Evolutionary conservation across 352 stramenopile genomes (phyloP).

Genomic region (Globisporangium emineosum): DNA sequence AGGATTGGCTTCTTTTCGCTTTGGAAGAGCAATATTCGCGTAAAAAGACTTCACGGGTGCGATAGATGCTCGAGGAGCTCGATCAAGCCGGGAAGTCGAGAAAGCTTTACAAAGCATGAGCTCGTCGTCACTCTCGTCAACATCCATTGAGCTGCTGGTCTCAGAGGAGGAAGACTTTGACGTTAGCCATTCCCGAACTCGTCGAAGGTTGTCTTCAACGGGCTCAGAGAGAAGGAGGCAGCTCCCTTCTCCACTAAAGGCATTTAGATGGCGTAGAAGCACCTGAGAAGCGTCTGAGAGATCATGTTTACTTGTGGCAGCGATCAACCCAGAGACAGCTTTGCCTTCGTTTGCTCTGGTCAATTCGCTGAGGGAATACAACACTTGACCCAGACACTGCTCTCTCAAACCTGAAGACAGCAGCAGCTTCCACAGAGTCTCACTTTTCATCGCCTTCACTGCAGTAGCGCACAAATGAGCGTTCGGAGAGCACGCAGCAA

Average conservation of each 20-base stretch:
- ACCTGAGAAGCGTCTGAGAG: not conserved
- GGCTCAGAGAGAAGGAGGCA: constrained; percentile 6
- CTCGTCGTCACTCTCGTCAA: constrained; percentile 28
- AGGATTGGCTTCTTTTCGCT: not conserved
- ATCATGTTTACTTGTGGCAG: constrained; percentile 16
- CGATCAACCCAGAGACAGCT: constrained; percentile 28
- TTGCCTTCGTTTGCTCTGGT: constrained; percentile 43
- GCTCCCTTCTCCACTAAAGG: constrained; percentile 13
- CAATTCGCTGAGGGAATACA: constrained; percentile 28
- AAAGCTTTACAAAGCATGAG: constrained; percentile 43
- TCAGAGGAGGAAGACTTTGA: constrained; percentile 16
- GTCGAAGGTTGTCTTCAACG: constrained; percentile 22
- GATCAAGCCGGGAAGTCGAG: constrained; percentile 17
- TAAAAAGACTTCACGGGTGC: constrained; percentile 17
- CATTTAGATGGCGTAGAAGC: constrained; percentile 8
- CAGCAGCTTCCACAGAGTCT: constrained; percentile 59
- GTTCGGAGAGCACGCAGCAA: constrained; percentile 39
- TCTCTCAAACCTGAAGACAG: constrained; percentile 42
- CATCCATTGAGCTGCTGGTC: constrained; percentile 12
- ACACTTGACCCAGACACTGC: constrained; percentile 35
- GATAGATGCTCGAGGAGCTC: not conserved
- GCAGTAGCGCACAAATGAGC: constrained; percentile 49
- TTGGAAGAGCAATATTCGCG: not conserved
- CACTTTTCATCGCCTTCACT: constrained; percentile 50
- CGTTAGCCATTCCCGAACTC: constrained; percentile 30